A percentile compares a stretch with the other conserved stretches of the same genome.
These are phyloP conservation scores for Gamsiella multidivaricata DNA, from an alignment of 192 early-diverging fungal species.

Conservation along the genomic window DNA sequence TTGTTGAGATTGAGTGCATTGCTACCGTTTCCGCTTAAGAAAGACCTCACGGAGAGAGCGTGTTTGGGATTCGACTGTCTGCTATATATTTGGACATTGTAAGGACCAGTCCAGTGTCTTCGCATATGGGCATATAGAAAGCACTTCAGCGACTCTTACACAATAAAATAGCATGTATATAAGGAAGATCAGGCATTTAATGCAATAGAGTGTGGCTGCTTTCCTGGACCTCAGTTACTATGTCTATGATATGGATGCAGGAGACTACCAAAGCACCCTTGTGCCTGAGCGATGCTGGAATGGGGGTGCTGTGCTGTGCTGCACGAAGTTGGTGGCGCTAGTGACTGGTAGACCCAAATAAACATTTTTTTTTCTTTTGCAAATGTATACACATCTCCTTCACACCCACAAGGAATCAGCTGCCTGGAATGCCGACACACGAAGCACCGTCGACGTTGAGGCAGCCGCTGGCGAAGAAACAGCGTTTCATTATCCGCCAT, in stretches of 20 bases:
- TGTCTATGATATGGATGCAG: no score
- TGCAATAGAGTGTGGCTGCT: no score
- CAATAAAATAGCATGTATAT: neutral
- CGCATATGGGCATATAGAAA: neutral
- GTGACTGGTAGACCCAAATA: no score
- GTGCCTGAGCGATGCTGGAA: no score
- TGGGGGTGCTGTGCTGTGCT: no score
- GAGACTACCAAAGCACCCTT: no score
- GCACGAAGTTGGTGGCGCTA: no score
- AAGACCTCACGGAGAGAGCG: no score
- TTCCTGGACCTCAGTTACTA: no score
- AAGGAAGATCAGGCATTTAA: neutral
- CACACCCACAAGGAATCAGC: constrained; percentile 5
- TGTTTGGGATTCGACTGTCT: no score
- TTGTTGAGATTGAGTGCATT: constrained; percentile 94
- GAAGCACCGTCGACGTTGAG: constrained; percentile 20
- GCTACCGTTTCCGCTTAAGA: constrained; percentile 54
- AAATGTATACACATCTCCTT: neutral
- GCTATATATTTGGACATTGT: no score
- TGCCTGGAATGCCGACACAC: constrained; percentile 31
- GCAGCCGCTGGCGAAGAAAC: constrained; percentile 39
- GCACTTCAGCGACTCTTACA: neutral
- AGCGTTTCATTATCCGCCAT: constrained; percentile 46
- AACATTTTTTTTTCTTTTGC: constrained; percentile 20
- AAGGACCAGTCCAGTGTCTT: neutral